Evolutionary conservation across 768 basidiomycete species (phyloP).

Genomic region (Tulasnella sp.): DNA sequence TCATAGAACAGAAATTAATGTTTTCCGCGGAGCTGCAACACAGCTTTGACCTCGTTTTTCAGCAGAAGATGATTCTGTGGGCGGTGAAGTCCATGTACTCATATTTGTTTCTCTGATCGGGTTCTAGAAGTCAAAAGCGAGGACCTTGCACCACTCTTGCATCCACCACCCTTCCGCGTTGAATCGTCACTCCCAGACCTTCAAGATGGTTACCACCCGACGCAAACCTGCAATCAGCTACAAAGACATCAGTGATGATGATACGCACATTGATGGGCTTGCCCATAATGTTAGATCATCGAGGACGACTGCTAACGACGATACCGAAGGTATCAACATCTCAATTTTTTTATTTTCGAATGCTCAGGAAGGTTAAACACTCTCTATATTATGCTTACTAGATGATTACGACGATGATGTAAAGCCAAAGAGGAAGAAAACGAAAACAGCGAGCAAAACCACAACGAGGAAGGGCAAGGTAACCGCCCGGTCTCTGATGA

Average conservation of each 20-base stretch:
- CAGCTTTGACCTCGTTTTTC: too few relatives aligned
- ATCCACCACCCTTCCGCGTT: neutral
- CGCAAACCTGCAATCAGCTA: neutral
- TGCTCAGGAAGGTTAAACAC: too few relatives aligned
- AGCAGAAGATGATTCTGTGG: too few relatives aligned
- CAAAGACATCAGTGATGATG: neutral
- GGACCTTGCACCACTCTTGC: neutral
- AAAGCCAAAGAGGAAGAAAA: neutral
- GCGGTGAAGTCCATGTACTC: too few relatives aligned
- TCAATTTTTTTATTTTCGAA: neutral
- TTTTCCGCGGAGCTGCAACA: too few relatives aligned
- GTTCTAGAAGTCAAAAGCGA: too few relatives aligned
- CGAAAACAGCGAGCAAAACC: neutral
- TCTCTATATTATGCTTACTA: too few relatives aligned
- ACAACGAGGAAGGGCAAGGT: neutral
- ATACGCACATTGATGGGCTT: neutral
- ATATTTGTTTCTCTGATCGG: too few relatives aligned
- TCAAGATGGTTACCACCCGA: neutral
- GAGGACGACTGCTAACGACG: too few relatives aligned
- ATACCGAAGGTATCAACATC: neutral
- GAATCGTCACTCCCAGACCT: neutral
- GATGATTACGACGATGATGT: neutral
- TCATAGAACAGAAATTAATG: too few relatives aligned
- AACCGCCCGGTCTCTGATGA: neutral
- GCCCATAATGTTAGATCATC: neutral